Conservation (phyloP, 176 grass and related monocot species). For the Microstegium vimineum region DNA sequence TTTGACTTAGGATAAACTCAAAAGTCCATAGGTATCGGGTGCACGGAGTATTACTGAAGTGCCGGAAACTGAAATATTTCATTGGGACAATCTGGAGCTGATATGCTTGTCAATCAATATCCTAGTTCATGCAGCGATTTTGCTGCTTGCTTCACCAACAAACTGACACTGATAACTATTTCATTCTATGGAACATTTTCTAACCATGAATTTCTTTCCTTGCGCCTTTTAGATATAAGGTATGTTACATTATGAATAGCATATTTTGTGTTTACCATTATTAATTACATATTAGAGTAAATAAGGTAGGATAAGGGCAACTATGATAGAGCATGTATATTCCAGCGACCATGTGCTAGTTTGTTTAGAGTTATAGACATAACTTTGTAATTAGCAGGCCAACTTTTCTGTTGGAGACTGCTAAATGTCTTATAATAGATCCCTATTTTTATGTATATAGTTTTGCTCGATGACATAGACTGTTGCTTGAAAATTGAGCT, state of each 20-base stretch:
- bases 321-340: neutral
- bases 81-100: neutral
- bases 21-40: neutral
- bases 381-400: neutral
- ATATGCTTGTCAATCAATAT: neutral
- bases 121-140: neutral
- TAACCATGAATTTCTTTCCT: neutral
- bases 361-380: neutral
- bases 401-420: neutral
- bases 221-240: neutral
- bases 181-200: neutral
- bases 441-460: neutral
- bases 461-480: neutral
- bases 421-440: neutral
- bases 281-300: neutral
- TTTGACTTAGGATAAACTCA: neutral
- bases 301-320: neutral
- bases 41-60: neutral
- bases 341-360: neutral
- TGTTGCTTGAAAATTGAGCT: neutral
- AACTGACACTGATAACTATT: neutral
- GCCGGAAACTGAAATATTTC: neutral
- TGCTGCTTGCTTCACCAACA: neutral
- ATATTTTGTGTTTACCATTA: neutral
- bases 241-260: neutral